A percentile compares a stretch with the other conserved stretches of the same genome.
phyloP scores from a whole-genome alignment of 2,329 filamentous ascomycete species.

The Rhinocladiella mackenziei region DNA sequence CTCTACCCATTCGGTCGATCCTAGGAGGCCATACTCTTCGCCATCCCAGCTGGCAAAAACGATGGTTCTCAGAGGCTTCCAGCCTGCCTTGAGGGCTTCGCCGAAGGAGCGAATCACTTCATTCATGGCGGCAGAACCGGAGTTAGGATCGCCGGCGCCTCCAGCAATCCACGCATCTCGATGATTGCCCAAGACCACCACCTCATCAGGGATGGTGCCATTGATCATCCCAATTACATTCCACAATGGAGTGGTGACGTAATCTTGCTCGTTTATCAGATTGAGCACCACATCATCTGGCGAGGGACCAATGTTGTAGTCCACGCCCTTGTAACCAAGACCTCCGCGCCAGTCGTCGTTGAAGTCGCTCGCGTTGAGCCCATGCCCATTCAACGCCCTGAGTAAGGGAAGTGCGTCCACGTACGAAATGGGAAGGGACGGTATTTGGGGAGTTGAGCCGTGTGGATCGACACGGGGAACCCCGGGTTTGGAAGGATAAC shows the following conservation, averaged over 20 bases:
- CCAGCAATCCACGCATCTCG: slow-evolving; percentile 85
- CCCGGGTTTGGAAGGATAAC: slow-evolving; percentile 90
- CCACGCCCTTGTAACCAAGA: slow-evolving; percentile 70
- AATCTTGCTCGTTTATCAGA: slow-evolving; percentile 73
- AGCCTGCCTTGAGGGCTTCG: slow-evolving; percentile 65
- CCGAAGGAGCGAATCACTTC: slow-evolving; percentile 75
- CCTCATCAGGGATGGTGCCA: slow-evolving; percentile 72
- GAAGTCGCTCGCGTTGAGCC: slow-evolving; percentile 71
- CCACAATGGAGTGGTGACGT: slow-evolving; percentile 78
- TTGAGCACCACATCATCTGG: slow-evolving; percentile 67
- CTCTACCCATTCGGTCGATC: slow-evolving; percentile 90
- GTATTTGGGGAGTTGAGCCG: slow-evolving; percentile 72
- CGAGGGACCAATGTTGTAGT: slow-evolving; percentile 81
- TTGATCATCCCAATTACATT: slow-evolving; percentile 92
- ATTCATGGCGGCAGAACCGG: slow-evolving; percentile 72
- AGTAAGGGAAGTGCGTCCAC: slow-evolving; percentile 79
- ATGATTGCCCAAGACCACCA: slow-evolving; percentile 87
- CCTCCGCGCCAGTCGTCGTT: slow-evolving; percentile 68
- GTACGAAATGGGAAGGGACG: slow-evolving; percentile 88
- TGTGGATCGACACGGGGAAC: slow-evolving; percentile 69
- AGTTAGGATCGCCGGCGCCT: slow-evolving; percentile 79
- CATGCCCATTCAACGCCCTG: slow-evolving; percentile 85
- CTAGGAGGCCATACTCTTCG: slow-evolving; percentile 80
- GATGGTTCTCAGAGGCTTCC: slow-evolving; percentile 83
- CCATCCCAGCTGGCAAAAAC: slow-evolving; percentile 85